These are phyloP conservation scores for Tetrapisispora pingtungensis DNA, from an alignment of 805 yeast genomes.

Conservation along the genomic window DNA sequence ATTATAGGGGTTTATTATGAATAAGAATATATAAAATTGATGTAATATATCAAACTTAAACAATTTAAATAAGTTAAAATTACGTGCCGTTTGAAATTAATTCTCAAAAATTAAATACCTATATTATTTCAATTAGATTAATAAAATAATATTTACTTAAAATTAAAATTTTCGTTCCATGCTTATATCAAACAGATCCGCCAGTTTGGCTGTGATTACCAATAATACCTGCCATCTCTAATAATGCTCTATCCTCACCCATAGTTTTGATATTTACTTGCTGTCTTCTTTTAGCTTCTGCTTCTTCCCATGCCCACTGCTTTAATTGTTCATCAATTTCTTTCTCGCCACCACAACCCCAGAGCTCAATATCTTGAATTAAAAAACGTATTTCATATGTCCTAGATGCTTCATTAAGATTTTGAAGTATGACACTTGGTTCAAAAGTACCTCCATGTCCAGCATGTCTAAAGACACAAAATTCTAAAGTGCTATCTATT, in stretches of 20 bases:
- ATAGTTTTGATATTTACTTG: slow-evolving; percentile 52
- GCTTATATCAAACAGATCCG: slow-evolving; percentile 32
- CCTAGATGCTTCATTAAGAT: slow-evolving; percentile 14
- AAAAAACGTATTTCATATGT: slow-evolving; percentile 59
- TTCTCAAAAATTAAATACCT: too few relatives aligned
- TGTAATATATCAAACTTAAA: too few relatives aligned
- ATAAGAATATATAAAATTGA: too few relatives aligned
- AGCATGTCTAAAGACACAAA: slow-evolving; percentile 65
- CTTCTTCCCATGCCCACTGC: slow-evolving; percentile 86
- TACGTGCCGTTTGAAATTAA: too few relatives aligned
- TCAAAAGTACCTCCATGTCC: slow-evolving; percentile 44
- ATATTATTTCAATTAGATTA: too few relatives aligned
- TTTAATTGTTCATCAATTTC: slow-evolving; percentile 68
- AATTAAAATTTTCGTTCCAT: background rate
- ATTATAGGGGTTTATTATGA: too few relatives aligned
- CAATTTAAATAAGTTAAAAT: too few relatives aligned
- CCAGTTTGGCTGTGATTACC: slow-evolving; percentile 40
- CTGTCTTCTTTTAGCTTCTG: slow-evolving; percentile 72
- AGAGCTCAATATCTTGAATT: slow-evolving; percentile 72
- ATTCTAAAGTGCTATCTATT: slow-evolving; percentile 68
- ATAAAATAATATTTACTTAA: too few relatives aligned
- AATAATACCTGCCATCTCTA: slow-evolving; percentile 71
- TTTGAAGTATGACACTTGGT: slow-evolving; percentile 24
- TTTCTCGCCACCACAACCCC: slow-evolving; percentile 81
- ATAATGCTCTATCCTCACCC: slow-evolving; percentile 74